phyloP scores from a whole-genome alignment of 805 yeast genomes.

The Saccharomycopsis amapae region DNA sequence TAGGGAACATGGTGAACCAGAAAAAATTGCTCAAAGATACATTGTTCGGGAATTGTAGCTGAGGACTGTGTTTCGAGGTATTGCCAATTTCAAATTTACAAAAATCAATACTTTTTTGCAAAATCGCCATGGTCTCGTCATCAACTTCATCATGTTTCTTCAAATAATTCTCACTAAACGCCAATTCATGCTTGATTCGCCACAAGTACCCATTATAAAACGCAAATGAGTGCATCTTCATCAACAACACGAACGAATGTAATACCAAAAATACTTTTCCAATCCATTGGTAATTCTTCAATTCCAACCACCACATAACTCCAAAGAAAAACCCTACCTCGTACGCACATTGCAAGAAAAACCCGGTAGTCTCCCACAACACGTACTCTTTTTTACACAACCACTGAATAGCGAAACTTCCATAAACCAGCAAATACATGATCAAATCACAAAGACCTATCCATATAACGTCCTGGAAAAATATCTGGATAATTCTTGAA shows the following conservation, averaged over 20 bases:
- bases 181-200: conserved; percentile 49
- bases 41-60: conserved; percentile 61
- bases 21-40: conserved; percentile 61
- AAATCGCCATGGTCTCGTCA: conserved; percentile 29
- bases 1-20: conserved; percentile 80
- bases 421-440: conserved; percentile 66
- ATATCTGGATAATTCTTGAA: conserved; percentile 48
- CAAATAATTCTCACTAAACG: conserved; percentile 39
- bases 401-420: conserved; percentile 53
- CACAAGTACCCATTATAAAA: conserved; percentile 89
- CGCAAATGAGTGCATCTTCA: conserved; percentile 94
- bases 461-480: conserved; percentile 53
- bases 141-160: conserved; percentile 31
- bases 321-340: conserved; percentile 48
- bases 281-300: conserved; percentile 71
- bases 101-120: conserved; percentile 50
- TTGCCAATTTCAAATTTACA: conserved; percentile 64
- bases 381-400: conserved; percentile 39
- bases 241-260: conserved; percentile 78
- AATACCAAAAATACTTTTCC: conserved; percentile 78
- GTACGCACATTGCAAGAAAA: conserved; percentile 49
- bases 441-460: conserved; percentile 68
- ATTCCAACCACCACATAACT: conserved; percentile 52
- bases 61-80: conserved; percentile 30
- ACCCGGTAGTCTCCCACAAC: conserved; percentile 60